Evolutionary conservation across 2,329 filamentous ascomycete species (phyloP).

Genomic region (Hymenoscyphus salicellus): DNA sequence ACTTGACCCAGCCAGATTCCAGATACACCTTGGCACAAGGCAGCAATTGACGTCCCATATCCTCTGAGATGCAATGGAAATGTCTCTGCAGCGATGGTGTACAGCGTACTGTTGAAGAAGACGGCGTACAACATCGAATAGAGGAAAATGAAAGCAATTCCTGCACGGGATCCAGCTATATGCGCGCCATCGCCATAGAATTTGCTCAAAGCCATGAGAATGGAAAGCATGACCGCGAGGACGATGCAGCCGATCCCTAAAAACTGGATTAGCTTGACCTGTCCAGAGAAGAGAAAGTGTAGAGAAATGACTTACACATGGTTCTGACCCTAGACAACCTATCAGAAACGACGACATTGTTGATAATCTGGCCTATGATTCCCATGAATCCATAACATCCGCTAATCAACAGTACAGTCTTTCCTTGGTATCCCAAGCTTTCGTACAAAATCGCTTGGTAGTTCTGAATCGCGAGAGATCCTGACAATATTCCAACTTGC

Average conservation of each 20-base stretch:
- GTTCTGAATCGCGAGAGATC: conserved; percentile 39
- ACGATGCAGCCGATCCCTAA: conserved; percentile 30
- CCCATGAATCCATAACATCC: conserved; percentile 41
- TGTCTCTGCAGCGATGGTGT: conserved; percentile 37
- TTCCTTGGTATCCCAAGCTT: conserved; percentile 36
- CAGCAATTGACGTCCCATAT: conserved; percentile 35
- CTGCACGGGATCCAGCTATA: conserved; percentile 34
- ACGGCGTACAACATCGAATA: conserved; percentile 39
- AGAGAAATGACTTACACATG: conserved; percentile 26
- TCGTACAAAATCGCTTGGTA: conserved; percentile 40
- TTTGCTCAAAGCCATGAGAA: conserved; percentile 30
- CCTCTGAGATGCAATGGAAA: conserved; percentile 37
- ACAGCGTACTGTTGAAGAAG: conserved; percentile 40
- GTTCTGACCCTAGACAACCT: conserved; percentile 37
- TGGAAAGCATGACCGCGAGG: conserved; percentile 30
- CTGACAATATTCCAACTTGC: conserved; percentile 37
- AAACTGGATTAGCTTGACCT: not conserved
- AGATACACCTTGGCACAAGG: conserved; percentile 33
- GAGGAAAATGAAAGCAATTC: conserved; percentile 40
- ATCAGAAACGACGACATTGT: conserved; percentile 36
- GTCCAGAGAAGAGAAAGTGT: not conserved
- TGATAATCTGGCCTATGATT: conserved; percentile 37
- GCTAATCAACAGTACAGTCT: conserved; percentile 36
- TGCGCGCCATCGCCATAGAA: conserved; percentile 29
- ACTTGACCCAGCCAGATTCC: conserved; percentile 36